Evolutionary conservation across 441 rosid species (phyloP), one percentile per base, ranked within the genome.

Genomic region (Theobroma grandiflorum): DNA sequence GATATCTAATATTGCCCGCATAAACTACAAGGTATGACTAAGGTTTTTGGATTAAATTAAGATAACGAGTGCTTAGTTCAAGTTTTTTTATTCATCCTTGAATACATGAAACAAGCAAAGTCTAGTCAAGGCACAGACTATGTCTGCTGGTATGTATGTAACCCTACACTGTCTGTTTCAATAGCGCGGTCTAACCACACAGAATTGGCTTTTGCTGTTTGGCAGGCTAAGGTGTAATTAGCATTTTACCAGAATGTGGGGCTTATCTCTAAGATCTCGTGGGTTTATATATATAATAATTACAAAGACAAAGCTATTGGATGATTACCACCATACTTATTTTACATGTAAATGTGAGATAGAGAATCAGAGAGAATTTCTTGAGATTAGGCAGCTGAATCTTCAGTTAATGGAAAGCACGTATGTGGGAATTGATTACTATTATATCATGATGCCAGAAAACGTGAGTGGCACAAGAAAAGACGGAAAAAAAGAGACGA

Each of bases 61-160:
- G 10, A 45, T 45, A 2, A 45, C 7, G 49, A 45, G 7, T 2
- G 7, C 7, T 45, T 45, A 45, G 14, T 22, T 22, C 26, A n/a
- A 55, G 61, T 58, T 58, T 20, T 5, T 26, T 59, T 12, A 3
- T 9, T 62, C 37, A 62, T 31, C 38, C 65, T 61, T 26, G 64
- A 59, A 59, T 26, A 62, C 67, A 62, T 62, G 65, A 61, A 61
- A 61, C 65, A 18, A 18, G 47, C 49, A 72, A 50, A 72, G 63
- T 72, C 76, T 33, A 31, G 53, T 16, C 76, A 72, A 52, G 15
- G 14, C 9, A 3, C 61, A 35, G n/a, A 16, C 11, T n/a, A 2
- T 73, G 76, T 40, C 76, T 37, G 47, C 37, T 73, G 49, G 2
- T 35, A 22, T 71, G 43, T 37, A 74, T 71, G 61, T 37, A 74